A percentile compares a stretch with the other conserved stretches of the same genome.
These are phyloP conservation scores for Hippophae gyantsensis DNA, from an alignment of 306 rosid genomes.

Conservation along the genomic window DNA sequence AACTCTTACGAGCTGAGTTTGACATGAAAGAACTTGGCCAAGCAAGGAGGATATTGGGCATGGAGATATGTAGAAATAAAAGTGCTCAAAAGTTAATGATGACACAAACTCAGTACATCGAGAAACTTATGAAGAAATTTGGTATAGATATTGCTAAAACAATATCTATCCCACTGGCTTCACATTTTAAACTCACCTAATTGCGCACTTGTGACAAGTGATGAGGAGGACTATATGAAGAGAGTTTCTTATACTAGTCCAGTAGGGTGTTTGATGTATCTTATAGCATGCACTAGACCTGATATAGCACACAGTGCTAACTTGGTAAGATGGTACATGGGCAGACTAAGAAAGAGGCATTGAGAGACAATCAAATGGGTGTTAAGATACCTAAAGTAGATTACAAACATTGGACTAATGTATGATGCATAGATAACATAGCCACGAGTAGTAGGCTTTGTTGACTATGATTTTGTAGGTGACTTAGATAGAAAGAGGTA, in stretches of 20 bases:
- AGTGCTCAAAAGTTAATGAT: background rate
- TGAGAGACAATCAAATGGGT: background rate
- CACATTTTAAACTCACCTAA: background rate
- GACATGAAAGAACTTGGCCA: background rate
- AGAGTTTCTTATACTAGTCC: background rate
- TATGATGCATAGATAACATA: no score
- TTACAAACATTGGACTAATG: no score
- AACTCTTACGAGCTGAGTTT: background rate
- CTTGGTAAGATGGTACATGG: background rate
- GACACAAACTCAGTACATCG: background rate
- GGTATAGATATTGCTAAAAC: background rate
- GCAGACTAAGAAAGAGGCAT: background rate
- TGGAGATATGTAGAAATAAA: background rate
- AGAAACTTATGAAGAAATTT: background rate
- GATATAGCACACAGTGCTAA: background rate
- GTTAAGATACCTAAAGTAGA: background rate
- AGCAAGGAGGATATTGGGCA: background rate
- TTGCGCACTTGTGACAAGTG: background rate
- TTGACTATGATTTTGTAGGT: background rate
- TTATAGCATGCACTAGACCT: background rate
- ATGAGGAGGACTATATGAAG: background rate
- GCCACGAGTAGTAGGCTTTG: background rate
- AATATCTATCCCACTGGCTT: background rate
- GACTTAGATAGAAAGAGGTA: background rate
- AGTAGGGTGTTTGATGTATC: background rate